Evolutionary conservation across 768 basidiomycete species (phyloP), one percentile per base, ranked within the genome.

Genomic region (Postia placenta): DNA sequence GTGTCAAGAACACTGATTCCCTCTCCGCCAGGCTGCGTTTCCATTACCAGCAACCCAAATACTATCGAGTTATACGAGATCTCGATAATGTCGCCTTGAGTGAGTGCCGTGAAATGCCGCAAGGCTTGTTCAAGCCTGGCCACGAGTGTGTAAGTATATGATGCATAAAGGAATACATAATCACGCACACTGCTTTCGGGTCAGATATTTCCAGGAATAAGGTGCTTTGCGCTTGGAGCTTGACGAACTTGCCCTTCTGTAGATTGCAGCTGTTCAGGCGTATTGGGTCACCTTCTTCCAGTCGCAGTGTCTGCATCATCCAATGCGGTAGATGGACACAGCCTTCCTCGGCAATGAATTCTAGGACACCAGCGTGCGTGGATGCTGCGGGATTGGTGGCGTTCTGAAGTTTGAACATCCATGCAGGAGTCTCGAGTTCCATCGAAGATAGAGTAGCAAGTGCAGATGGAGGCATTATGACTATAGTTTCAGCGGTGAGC

Each of bases 321-420:
- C 96, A 99, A 58, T 92, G 87, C 0, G 96, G 96, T 14, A 99
- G 74, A 72, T 98, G 87, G 2, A 94, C 94, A 12, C 87, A 76
- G 11, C 96, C 96, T 66, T 98, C 95, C 49, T 96, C 87, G 2
- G 96, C 95, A 56, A 97, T 97, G 68, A 99, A 99, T 64, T 99
- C 96, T 24, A 99, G 79, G 23, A 99, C 96, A 73, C 96, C 96
- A 1, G 89, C 90, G 63, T 99, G 92, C 1, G 96, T 98, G 19
- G 80, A 93, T 47, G 79, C 87, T 27, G 81, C 89, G 45, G 77
- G 75, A 69, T 87, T 94, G 59, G 72, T 70, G 43, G 96, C 95
- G 67, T 98, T 98, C 42, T 90, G 85, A 45, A 99, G 75, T 55
- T 95, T 85, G 65, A 99, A 99, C 74, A 88, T 92, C 94, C 94